These are phyloP conservation scores for Graphium sp. DNA, from an alignment of 2,329 filamentous ascomycete species.

Conservation along the genomic window DNA sequence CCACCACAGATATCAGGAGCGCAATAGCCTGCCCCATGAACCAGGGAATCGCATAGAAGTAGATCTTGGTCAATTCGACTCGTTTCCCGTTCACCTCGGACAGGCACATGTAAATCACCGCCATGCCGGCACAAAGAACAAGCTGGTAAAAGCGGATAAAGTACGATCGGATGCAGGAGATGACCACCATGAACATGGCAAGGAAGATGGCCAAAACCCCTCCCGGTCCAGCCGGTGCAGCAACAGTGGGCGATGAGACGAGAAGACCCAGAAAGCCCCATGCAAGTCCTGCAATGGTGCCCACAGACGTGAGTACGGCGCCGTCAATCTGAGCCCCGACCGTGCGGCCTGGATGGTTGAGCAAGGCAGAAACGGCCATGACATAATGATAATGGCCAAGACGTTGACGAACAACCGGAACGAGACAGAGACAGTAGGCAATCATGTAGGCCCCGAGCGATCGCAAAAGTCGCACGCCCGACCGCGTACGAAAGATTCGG, in stretches of 20 bases:
- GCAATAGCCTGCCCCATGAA: constrained; percentile 34
- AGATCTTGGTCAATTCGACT: constrained; percentile 31
- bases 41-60: constrained; percentile 37
- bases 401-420: constrained; percentile 28
- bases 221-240: constrained; percentile 29
- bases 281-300: constrained; percentile 33
- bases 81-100: constrained; percentile 24
- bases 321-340: constrained; percentile 42
- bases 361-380: constrained; percentile 35
- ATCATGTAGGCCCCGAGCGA: constrained; percentile 39
- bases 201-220: constrained; percentile 38
- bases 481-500: constrained; percentile 26
- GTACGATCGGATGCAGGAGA: constrained; percentile 35
- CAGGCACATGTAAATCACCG: constrained; percentile 34
- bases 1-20: constrained; percentile 25
- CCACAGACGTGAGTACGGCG: constrained; percentile 30
- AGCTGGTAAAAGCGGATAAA: constrained; percentile 39
- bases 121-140: constrained; percentile 35
- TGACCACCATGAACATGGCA: constrained; percentile 29
- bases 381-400: constrained; percentile 37
- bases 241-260: constrained; percentile 29
- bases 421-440: constrained; percentile 36
- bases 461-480: constrained; percentile 32
- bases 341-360: constrained; percentile 39
- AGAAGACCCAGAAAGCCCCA: constrained; percentile 37